Evolutionary conservation across 2,329 filamentous ascomycete species (phyloP), one percentile per base, ranked within the genome.

Genomic region (Thermothelomyces thermophilus): DNA sequence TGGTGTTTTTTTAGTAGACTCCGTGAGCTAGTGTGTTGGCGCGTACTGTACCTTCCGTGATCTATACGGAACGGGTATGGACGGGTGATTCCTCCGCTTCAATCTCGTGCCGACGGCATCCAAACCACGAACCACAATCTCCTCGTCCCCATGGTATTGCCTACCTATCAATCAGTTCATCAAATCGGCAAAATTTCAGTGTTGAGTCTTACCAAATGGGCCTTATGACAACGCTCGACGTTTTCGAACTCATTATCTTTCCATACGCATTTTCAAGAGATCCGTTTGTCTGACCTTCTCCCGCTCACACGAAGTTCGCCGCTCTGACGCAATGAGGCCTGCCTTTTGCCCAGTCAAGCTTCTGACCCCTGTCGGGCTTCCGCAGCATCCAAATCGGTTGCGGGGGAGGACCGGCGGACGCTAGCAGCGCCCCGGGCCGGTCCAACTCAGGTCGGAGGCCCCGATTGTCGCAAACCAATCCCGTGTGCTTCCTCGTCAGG

Each of bases 361-460:
- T 8, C 20, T 16, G n/a, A 48, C 41, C 41, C 41, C 34, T 41
- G 42, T 19, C 37, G 14, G 11, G 9, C 17, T 14, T 28, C 17
- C 11, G 41, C 42, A 41, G 36, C 36, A 50, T 40, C 33, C 31
- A 19, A n/a, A 19, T 13, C 26, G 7, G 11, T 13, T 40, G 43
- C 26, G 44, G 49, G 43, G 48, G 48, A 35, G 42, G 48, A 41
- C 35, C 30, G 31, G n/a, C 10, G 13, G 2, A 37, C 43, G 24
- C 39, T 34, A 35, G 22, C 39, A 47, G 39, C 40, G 44, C 47
- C 47, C 44, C 49, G 44, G 44, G 34, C 43, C 39, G 49, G 43
- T 40, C 49, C 49, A 43, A 39, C 13, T 6, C 17, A 5, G 20
- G 31, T 14, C 20, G 26, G 31, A 20, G 19, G 17, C 14, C 16